Percentiles rank a stretch among this genome's conserved stretches.
Conservation (phyloP, 2,329 filamentous ascomycete genomes). For the Scolecobasidium constrictum region DNA sequence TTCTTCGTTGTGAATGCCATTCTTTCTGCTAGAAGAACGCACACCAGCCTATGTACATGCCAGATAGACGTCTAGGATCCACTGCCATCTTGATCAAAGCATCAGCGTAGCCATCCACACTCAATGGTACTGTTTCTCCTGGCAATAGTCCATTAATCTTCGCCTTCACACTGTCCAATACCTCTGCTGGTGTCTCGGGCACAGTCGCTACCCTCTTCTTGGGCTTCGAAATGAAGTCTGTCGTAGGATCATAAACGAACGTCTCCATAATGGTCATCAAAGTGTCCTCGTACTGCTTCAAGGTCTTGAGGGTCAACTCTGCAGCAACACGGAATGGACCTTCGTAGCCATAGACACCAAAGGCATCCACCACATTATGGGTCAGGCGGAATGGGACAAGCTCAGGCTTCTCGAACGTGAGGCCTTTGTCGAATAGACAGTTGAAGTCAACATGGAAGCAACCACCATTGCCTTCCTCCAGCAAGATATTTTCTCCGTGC, state of each 20-base stretch:
- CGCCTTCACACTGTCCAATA: conserved; percentile 76
- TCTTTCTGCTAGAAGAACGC: conserved; percentile 60
- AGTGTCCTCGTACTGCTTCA: conserved; percentile 88
- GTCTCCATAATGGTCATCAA: conserved; percentile 96
- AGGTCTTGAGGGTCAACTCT: conserved; percentile 73
- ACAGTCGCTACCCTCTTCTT: conserved; percentile 43
- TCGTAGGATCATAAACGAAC: conserved; percentile 92
- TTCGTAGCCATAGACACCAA: conserved; percentile 90
- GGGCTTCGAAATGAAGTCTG: conserved; percentile 63
- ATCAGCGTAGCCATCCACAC: conserved; percentile 95
- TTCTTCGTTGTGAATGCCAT: too few species aligned
- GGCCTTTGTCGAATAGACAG: conserved; percentile 95
- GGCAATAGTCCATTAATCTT: conserved; percentile 79
- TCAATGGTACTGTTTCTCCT: conserved; percentile 82
- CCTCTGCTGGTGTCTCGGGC: conserved; percentile 62
- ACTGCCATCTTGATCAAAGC: conserved; percentile 83
- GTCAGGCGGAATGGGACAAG: conserved; percentile 91
- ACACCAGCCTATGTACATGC: conserved; percentile 98
- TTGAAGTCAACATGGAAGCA: conserved; percentile 99
- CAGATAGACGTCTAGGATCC: conserved; percentile 65
- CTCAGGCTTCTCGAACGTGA: conserved; percentile 91
- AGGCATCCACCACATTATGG: conserved; percentile 97
- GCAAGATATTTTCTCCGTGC: conserved; percentile 92
- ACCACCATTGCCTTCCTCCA: conserved; percentile 88
- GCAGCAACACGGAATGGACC: conserved; percentile 82